phyloP scores from a whole-genome alignment of 768 basidiomycete species.

The Clavulina sp. region DNA sequence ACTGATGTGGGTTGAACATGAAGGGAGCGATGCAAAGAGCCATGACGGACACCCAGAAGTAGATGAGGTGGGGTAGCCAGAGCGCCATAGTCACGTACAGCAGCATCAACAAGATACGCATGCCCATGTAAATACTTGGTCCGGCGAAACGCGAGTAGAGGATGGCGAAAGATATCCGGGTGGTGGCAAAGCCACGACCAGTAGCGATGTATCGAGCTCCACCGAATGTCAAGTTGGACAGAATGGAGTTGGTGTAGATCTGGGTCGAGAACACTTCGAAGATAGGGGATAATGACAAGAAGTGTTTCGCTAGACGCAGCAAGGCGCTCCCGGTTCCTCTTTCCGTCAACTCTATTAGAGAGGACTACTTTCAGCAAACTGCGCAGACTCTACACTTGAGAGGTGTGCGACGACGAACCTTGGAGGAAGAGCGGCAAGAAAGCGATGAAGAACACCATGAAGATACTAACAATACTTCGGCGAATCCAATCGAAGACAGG shows the following conservation, averaged over 20 bases:
- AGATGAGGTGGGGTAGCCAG: constrained; percentile 85
- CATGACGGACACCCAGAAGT: constrained; percentile 94
- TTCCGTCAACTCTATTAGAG: constrained; percentile 68
- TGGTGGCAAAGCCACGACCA: constrained; percentile 96
- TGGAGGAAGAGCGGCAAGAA: constrained; percentile 91
- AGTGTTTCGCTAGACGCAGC: constrained; percentile 83
- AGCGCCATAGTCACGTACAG: constrained; percentile 85
- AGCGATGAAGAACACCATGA: constrained; percentile 95
- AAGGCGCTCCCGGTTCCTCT: constrained; percentile 87
- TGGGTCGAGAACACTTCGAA: constrained; percentile 98
- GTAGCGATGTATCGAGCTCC: constrained; percentile 98
- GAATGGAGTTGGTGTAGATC: constrained; percentile 93
- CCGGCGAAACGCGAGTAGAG: constrained; percentile 97
- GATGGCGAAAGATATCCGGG: constrained; percentile 85
- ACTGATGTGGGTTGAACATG: constrained; percentile 99
- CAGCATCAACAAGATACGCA: constrained; percentile 79
- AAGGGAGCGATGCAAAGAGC: constrained; percentile 90
- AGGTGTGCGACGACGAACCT: constrained; percentile 31
- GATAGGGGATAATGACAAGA: constrained; percentile 79
- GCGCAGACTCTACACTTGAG: neutral
- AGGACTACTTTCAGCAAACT: constrained; percentile 5
- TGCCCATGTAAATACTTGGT: constrained; percentile 93
- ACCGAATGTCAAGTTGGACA: constrained; percentile 93
- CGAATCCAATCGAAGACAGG: constrained; percentile 94
- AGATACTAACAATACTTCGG: constrained; percentile 92